phyloP scores from a whole-genome alignment of 2,329 filamentous ascomycete species.

The Colletotrichum horii region DNA sequence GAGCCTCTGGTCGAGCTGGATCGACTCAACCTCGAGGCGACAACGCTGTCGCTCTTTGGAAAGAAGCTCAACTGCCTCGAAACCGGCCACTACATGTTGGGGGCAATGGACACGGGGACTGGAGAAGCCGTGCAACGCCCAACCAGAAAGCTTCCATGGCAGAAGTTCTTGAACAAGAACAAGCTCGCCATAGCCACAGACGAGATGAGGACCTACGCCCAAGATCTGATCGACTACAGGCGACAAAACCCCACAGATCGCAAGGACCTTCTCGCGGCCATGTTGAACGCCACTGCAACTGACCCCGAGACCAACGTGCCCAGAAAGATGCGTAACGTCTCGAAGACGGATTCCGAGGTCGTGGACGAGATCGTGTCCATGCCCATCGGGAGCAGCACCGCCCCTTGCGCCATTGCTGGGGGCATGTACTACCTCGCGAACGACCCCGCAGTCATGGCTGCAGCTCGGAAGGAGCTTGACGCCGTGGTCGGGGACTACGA shows the following conservation, averaged over 20 bases:
- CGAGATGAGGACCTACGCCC: slow-evolving; percentile 58
- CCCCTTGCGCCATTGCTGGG: slow-evolving; percentile 49
- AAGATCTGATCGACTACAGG: slow-evolving; percentile 62
- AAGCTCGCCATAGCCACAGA: slow-evolving; percentile 61
- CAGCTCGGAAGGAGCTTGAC: slow-evolving; percentile 60
- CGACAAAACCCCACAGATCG: slow-evolving; percentile 57
- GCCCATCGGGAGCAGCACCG: slow-evolving; percentile 62
- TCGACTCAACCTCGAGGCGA: slow-evolving; percentile 57
- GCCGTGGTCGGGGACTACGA: slow-evolving; percentile 50
- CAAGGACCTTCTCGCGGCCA: slow-evolving; percentile 65
- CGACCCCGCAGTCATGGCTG: slow-evolving; percentile 52
- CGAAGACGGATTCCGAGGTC: slow-evolving; percentile 53
- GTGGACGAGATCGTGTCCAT: slow-evolving; percentile 74
- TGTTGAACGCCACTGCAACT: slow-evolving; percentile 53
- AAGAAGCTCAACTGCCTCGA: slow-evolving; percentile 55
- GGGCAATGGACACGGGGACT: slow-evolving; percentile 60
- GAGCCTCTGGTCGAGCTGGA: slow-evolving; percentile 55
- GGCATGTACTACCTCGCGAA: slow-evolving; percentile 56
- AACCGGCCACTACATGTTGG: slow-evolving; percentile 51
- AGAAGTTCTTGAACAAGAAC: slow-evolving; percentile 49
- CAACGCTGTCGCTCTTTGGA: slow-evolving; percentile 55
- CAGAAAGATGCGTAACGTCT: accelerated
- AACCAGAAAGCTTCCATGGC: slow-evolving; percentile 55
- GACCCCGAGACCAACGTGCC: slow-evolving; percentile 64
- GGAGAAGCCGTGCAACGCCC: slow-evolving; percentile 62